A percentile compares a stretch with the other conserved stretches of the same genome.
phyloP scores from a whole-genome alignment of 1,284 basidiomycete species.

The Marasmius tenuissimus region DNA sequence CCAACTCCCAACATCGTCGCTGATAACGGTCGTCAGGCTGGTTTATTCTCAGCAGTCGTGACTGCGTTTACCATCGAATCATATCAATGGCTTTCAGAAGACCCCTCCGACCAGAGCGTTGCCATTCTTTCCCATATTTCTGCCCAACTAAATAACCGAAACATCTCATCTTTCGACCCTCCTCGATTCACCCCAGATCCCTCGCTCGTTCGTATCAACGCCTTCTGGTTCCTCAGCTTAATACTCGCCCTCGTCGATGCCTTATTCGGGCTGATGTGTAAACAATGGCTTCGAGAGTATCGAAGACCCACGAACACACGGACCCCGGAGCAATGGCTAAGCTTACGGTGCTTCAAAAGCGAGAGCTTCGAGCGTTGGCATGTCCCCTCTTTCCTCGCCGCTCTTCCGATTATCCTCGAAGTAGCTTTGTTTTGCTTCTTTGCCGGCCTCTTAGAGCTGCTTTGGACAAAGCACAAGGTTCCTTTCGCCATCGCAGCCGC shows the following conservation, averaged over 20 bases:
- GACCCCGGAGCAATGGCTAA: background rate
- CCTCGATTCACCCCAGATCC: background rate
- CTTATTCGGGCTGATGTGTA: constrained; percentile 7
- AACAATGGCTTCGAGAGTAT: constrained; percentile 12
- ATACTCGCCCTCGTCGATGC: constrained; percentile 1
- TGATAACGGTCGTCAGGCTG: constrained; percentile 10
- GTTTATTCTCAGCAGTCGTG: constrained; percentile 21
- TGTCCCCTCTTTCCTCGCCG: background rate
- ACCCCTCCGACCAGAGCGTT: constrained; percentile 5
- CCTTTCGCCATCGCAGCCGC: background rate
- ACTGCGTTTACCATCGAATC: constrained; percentile 18
- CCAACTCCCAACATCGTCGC: background rate
- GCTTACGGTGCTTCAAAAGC: constrained; percentile 4
- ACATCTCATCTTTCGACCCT: background rate
- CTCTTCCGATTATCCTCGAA: constrained; percentile 6
- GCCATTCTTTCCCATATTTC: constrained; percentile 12
- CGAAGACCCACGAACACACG: background rate
- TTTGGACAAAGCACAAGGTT: background rate
- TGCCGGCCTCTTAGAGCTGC: constrained; percentile 1
- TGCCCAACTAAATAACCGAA: background rate
- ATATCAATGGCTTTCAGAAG: constrained; percentile 13
- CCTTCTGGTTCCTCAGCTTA: constrained; percentile 12
- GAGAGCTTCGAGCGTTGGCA: background rate
- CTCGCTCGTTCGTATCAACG: constrained; percentile 1
- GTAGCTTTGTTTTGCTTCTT: constrained; percentile 4